phyloP scores from a whole-genome alignment of 2,329 filamentous ascomycete genomes.

The Alternaria conjuncta region DNA sequence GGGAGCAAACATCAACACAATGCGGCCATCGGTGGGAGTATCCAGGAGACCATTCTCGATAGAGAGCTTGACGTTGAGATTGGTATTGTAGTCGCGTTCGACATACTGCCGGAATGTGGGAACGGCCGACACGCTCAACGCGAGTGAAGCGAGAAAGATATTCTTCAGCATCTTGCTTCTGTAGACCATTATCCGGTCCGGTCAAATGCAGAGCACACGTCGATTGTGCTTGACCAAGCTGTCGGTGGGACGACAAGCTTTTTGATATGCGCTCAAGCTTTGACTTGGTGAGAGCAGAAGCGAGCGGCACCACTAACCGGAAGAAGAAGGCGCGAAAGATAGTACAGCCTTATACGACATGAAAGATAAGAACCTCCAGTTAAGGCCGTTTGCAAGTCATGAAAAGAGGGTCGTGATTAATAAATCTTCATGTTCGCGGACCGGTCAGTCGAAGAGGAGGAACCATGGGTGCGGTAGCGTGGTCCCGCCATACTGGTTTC shows the following conservation, averaged over 20 bases:
- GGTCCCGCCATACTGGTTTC: not conserved
- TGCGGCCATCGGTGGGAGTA: conserved; percentile 37
- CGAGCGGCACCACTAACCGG: not conserved
- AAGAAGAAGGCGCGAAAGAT: conserved; percentile 5
- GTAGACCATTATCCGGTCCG: not conserved
- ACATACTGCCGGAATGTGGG: not conserved
- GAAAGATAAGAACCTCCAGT: not conserved
- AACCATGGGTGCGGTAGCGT: not conserved
- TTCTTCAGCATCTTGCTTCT: conserved; percentile 6
- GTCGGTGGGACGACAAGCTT: not conserved
- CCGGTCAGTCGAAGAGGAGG: not conserved
- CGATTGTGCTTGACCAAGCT: not conserved
- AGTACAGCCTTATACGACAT: not conserved
- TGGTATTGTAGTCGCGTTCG: not conserved
- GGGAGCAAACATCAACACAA: conserved; percentile 45
- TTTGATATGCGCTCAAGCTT: conserved; percentile 2
- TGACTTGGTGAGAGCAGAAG: not conserved
- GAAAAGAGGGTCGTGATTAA: not conserved
- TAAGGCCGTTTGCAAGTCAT: not conserved
- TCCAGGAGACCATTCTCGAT: conserved; percentile 36
- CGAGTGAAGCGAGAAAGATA: not conserved
- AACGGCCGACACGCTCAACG: conserved; percentile 1
- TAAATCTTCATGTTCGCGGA: not conserved
- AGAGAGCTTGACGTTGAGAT: conserved; percentile 30
- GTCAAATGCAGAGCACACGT: not conserved